These are phyloP conservation scores for Ascomycota sp. DNA, from an alignment of 2,329 filamentous ascomycete species.

Conservation along the genomic window DNA sequence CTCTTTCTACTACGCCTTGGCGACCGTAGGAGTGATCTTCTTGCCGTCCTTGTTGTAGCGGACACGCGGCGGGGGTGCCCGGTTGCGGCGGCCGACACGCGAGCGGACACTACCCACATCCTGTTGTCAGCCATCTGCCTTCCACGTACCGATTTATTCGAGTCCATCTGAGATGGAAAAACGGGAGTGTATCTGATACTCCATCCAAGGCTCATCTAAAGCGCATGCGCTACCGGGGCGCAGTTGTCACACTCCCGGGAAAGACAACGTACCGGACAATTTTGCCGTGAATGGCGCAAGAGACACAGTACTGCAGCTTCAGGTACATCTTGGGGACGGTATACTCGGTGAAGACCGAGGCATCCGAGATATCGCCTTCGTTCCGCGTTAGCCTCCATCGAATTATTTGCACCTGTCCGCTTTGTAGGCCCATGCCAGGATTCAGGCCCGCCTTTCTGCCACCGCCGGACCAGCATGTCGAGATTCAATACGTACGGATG, in stretches of 20 bases:
- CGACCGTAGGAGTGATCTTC: conserved; percentile 73
- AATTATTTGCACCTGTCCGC: too few species aligned
- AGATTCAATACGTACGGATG: conserved; percentile 60
- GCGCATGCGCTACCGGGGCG: conserved; percentile 23
- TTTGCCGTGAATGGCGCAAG: conserved; percentile 99
- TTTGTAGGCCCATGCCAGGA: too few species aligned
- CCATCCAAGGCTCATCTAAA: conserved; percentile 43
- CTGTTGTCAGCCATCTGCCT: conserved; percentile 18
- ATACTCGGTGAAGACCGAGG: conserved; percentile 98
- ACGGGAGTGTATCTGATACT: conserved; percentile 18
- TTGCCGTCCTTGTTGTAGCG: conserved; percentile 99
- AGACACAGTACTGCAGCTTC: conserved; percentile 99
- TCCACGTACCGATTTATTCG: conserved; percentile 9
- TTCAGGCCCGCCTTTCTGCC: too few species aligned
- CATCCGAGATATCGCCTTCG: conserved; percentile 99
- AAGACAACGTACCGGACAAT: conserved; percentile 86
- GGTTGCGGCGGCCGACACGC: conserved; percentile 91
- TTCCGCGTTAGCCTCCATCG: too few species aligned
- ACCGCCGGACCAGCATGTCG: neutral
- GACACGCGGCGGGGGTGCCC: conserved; percentile 89
- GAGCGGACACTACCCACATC: conserved; percentile 68
- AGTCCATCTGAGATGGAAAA: conserved; percentile 1
- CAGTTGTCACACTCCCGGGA: conserved; percentile 39
- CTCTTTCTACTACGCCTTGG: conserved; percentile 19
- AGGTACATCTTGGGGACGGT: conserved; percentile 99